Evolutionary conservation across 306 rosid species (phyloP), one percentile per base, ranked within the genome.

Genomic region (Chamaecrista fasciculata): DNA sequence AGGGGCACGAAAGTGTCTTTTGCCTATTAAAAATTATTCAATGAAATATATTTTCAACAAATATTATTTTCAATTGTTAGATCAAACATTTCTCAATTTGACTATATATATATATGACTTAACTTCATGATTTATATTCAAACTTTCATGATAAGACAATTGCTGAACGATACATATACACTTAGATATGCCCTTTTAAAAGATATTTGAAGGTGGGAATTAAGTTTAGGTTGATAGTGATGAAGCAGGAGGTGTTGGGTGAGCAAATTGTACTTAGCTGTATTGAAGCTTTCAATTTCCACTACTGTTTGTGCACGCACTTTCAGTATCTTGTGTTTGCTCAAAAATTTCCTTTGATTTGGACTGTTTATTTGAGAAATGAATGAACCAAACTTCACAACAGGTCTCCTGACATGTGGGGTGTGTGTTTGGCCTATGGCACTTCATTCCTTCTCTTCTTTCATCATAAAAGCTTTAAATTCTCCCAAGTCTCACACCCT

Each of bases 401-500:
- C 52, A 74, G 8, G 40, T 8, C 26, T 71, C 44, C 51, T 74
- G 77, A 69, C 85, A 84, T 71, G 85, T 84, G 88, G 73, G 75
- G 71, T 80, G 81, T 75, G 14, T 69, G 85, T 81, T 78, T 71
- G 83, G 82, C 70, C 40, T 28, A 70, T 10, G 53, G 42, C 85
- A 75, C 12, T 72, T 78, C 81, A 75, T 78, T 84, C 25, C 80
- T 44, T 72, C 69, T 53, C 71, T 78, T 84, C 25, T 80, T 44
- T 72, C 69, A 48, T 58, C 79, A 62, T 68, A 66, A 78, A 70
- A 50, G 66, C 18, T 43, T 33, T 72, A 62, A 31, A 63, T 79
- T 84, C 62, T 84, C 62, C 44, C 39, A 67, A 70, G 73, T 69
- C 75, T 76, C 74, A 53, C 40, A 71, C 36, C 51, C 79, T 69